Evolutionary conservation across 805 yeast species (phyloP).

Genomic region (Hanseniaspora pseudoguilliermondii): DNA sequence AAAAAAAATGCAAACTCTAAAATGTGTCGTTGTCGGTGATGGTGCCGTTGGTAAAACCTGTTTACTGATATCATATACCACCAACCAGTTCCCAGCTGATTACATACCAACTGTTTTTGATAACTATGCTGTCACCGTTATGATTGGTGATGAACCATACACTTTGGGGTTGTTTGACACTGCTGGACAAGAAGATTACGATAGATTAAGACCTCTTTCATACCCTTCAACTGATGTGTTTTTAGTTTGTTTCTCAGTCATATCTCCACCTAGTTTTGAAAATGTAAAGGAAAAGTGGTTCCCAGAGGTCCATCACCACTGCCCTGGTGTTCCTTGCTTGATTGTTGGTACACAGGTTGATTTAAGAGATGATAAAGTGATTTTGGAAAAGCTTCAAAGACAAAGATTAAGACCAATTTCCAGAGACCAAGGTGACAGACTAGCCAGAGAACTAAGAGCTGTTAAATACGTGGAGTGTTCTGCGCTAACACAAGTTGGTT

Average conservation of each 20-base stretch:
- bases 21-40: conserved; percentile 98
- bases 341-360: conserved; percentile 96
- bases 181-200: conserved; percentile 99
- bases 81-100: conserved; percentile 94
- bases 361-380: conserved; percentile 83
- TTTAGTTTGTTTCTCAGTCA: conserved; percentile 88
- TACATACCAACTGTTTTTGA: conserved; percentile 98
- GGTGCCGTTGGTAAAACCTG: conserved; percentile 99
- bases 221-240: conserved; percentile 97
- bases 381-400: conserved; percentile 77
- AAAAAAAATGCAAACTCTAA: conserved; percentile 40
- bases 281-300: conserved; percentile 98
- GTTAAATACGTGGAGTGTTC: conserved; percentile 96
- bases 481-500: conserved; percentile 91
- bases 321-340: conserved; percentile 95
- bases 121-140: conserved; percentile 85
- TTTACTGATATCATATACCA: conserved; percentile 86
- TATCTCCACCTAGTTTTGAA: conserved; percentile 94
- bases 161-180: conserved; percentile 96
- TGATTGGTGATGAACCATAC: conserved; percentile 96
- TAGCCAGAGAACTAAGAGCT: conserved; percentile 88
- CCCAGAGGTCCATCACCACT: conserved; percentile 95
- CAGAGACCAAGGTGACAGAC: conserved; percentile 76
- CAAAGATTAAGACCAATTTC: conserved; percentile 81
- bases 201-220: conserved; percentile 87